Evolutionary conservation across 1,284 basidiomycete species (phyloP), one percentile per base, ranked within the genome.

Genomic region (Heliocybe sulcata): DNA sequence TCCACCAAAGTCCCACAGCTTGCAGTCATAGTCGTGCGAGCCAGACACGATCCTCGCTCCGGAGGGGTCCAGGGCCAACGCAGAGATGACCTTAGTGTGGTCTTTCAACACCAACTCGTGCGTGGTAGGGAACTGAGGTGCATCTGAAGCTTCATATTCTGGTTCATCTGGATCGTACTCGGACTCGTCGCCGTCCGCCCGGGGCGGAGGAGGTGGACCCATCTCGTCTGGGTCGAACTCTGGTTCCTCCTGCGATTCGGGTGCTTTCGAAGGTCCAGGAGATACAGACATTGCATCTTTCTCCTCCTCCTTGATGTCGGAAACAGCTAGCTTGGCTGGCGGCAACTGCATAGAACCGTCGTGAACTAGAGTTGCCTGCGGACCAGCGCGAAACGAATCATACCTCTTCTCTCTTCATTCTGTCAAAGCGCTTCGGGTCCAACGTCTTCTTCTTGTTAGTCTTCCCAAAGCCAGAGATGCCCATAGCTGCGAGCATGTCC

Each of bases 1-100:
- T 6, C 97, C 97, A 64, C 96, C 97, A 72, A 99, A 99, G 71
- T 99, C 97, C 95, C 95, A 99, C 53, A 99, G 72, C 71, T 98
- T 98, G 71, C 91, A 88, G 69, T 96, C 92, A 66, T 98, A 98
- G 72, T 99, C 97, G 70, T 98, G 90, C 16, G 90, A 91, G 10
- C 97, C 97, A 1, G 93, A 92, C 4, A 92, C 75, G 27, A 99
- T 75, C 27, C 97, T 85, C 2, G 95, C 93, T 50, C 97, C 97
- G 12, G 94, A 91, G 0, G 93, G 87, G 68, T 99, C 97, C 38
- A 99, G 75, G 0, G 92, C 82, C 25, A 99, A 75, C 1, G 96
- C 94, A 3, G 94, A 93, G 22, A 98, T 84, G 50, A 96, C 92
- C 76, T 98, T 99, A 16, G 83, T 88, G 68, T 99, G 96, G 69